A percentile compares a stretch with the other conserved stretches of the same genome.
These are phyloP conservation scores for Vitis amurensis DNA, from an alignment of 164 flowering plant genomes.

Conservation along the genomic window DNA sequence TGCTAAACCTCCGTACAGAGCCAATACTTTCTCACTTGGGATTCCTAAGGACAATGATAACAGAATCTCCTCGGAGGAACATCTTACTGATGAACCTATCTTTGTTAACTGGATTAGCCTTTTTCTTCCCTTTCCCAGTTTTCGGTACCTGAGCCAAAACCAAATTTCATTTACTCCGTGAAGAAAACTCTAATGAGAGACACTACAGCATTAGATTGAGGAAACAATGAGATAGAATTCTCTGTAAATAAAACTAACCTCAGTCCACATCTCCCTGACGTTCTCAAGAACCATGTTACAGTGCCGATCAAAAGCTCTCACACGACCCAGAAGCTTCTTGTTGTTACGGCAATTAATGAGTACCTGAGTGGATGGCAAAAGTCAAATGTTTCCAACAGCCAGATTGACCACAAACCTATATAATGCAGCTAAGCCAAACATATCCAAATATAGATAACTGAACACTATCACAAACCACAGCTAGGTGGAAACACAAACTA, in stretches of 20 bases:
- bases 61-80: slow-evolving; percentile 95
- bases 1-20: no score
- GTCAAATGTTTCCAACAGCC: no score
- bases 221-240: slow-evolving; percentile 8
- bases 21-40: slow-evolving; percentile 52
- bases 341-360: slow-evolving; percentile 89
- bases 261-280: slow-evolving; percentile 96
- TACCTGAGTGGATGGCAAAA: slow-evolving; percentile 36
- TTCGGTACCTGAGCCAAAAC: slow-evolving; percentile 66
- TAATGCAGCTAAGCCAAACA: no score
- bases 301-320: slow-evolving; percentile 89
- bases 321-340: slow-evolving; percentile 84
- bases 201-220: no score
- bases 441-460: not conserved
- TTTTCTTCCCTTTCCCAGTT: slow-evolving; percentile 95
- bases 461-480: not conserved
- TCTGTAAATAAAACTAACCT: slow-evolving; percentile 34
- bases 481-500: no score
- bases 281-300: slow-evolving; percentile 95
- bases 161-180: no score
- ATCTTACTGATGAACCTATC: slow-evolving; percentile 93
- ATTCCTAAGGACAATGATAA: slow-evolving; percentile 88
- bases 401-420: no score
- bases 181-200: no score
- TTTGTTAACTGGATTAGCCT: slow-evolving; percentile 86